Percentiles rank a stretch among this genome's conserved stretches.
Conservation (phyloP, 2,329 filamentous ascomycete species). For the Colletotrichum orbiculare region DNA sequence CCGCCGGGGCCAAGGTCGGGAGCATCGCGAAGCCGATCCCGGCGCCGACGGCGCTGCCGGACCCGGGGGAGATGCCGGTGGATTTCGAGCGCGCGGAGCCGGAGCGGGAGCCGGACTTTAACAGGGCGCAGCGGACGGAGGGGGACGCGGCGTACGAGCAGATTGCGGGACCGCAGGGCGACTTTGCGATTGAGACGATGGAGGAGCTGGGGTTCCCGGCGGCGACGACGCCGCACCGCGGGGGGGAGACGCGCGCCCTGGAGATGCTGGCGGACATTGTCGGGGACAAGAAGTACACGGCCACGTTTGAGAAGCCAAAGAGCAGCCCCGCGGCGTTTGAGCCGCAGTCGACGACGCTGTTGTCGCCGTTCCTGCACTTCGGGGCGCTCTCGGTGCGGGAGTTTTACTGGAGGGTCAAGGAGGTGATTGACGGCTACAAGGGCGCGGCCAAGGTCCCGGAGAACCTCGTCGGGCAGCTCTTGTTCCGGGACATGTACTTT, state of each 20-base stretch:
- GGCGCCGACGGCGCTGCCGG: constrained; percentile 68
- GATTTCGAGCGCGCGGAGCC: constrained; percentile 68
- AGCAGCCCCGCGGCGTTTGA: constrained; percentile 80
- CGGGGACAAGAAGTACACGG: constrained; percentile 72
- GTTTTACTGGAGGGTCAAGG: constrained; percentile 78
- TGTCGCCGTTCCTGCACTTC: constrained; percentile 81
- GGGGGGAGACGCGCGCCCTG: constrained; percentile 76
- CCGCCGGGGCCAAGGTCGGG: constrained; percentile 72
- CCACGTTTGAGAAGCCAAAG: constrained; percentile 80
- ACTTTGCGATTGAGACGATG: constrained; percentile 78
- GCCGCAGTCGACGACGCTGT: constrained; percentile 77
- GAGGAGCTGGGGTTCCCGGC: constrained; percentile 75
- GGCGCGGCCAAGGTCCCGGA: constrained; percentile 71
- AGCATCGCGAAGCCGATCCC: constrained; percentile 70
- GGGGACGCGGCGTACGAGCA: constrained; percentile 68
- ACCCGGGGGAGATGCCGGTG: constrained; percentile 72
- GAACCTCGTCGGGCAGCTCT: constrained; percentile 77
- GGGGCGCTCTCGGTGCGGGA: constrained; percentile 76
- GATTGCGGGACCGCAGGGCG: constrained; percentile 73
- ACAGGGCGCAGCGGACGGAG: constrained; percentile 63
- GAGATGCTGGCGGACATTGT: constrained; percentile 68
- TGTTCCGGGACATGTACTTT: constrained; percentile 89
- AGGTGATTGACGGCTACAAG: constrained; percentile 67
- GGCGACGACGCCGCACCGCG: constrained; percentile 74
- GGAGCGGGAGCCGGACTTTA: constrained; percentile 66